Percentiles rank a stretch among this genome's conserved stretches.
phyloP scores from a whole-genome alignment of 192 early-diverging fungal genomes.

The Ramicandelaber brevisporus region DNA sequence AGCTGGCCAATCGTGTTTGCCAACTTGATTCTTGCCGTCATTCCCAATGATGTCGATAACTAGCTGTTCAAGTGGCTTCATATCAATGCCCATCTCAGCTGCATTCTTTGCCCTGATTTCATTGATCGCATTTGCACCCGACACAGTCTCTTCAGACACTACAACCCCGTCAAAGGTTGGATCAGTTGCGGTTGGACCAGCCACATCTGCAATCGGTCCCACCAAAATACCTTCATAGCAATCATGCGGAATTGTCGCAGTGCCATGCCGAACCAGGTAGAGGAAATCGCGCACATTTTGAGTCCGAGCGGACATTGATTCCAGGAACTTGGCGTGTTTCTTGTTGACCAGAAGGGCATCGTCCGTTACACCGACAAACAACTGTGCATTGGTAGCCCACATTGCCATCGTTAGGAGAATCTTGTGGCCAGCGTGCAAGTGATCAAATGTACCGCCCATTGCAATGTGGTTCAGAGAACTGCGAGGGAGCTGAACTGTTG shows the following conservation, averaged over 20 bases:
- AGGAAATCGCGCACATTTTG: conserved; percentile 33
- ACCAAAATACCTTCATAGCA: conserved; percentile 19
- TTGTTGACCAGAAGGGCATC: conserved; percentile 44
- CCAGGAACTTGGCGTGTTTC: conserved; percentile 33
- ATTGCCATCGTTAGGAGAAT: conserved; percentile 65
- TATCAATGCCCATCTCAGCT: conserved; percentile 47
- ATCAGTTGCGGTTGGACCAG: conserved; percentile 62
- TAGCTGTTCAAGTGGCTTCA: conserved; percentile 29
- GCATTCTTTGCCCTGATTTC: conserved; percentile 20
- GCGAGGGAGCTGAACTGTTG: too few relatives aligned
- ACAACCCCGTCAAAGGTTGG: neutral
- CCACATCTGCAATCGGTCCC: conserved; percentile 52
- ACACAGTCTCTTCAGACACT: neutral
- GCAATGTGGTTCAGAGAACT: too few relatives aligned
- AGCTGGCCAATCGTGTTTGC: conserved; percentile 15
- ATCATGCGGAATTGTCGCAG: conserved; percentile 13
- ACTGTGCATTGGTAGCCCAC: conserved; percentile 32
- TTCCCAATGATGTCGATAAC: conserved; percentile 8
- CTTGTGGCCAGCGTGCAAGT: conserved; percentile 86
- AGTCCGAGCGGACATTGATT: conserved; percentile 33
- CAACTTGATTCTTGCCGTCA: conserved; percentile 3
- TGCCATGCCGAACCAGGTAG: conserved; percentile 11
- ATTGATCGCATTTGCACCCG: conserved; percentile 30
- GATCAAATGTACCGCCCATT: conserved; percentile 93
- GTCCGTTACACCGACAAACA: conserved; percentile 44